These are phyloP conservation scores for Bolboschoenoplectus hybrid DNA, from an alignment of 202 grass and related monocot species.

Conservation along the genomic window DNA sequence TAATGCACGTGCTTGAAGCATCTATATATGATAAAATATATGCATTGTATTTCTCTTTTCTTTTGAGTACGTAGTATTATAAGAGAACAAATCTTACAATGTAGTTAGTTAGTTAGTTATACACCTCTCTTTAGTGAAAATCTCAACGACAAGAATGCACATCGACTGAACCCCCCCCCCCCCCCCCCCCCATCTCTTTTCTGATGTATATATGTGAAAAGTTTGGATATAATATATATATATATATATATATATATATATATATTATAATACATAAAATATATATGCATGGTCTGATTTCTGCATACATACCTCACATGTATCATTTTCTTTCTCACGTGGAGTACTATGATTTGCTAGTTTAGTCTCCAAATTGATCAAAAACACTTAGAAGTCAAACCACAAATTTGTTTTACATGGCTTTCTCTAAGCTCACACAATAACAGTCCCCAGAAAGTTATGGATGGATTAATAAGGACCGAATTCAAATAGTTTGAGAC, in stretches of 20 bases:
- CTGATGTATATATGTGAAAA: no score
- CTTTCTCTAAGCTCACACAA: background rate
- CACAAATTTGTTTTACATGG: background rate
- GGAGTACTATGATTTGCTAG: constrained; percentile 27
- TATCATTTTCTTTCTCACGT: background rate
- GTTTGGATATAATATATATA: no score
- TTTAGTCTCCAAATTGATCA: background rate
- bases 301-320: no score
- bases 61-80: background rate
- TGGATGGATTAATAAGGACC: constrained; percentile 1
- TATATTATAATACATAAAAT: no score
- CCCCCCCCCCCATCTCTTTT: no score
- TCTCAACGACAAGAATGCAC: background rate
- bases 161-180: background rate
- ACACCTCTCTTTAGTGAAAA: background rate
- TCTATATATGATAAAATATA: background rate
- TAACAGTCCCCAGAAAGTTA: background rate
- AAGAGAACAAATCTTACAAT: background rate
- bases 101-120: background rate
- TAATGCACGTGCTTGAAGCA: background rate
- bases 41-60: no score
- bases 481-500: background rate
- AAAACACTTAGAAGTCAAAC: background rate
- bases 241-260: no score
- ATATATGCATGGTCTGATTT: no score